Conservation (phyloP, 2,329 filamentous ascomycete species). For the Proliferodiscus dingleyae region DNA sequence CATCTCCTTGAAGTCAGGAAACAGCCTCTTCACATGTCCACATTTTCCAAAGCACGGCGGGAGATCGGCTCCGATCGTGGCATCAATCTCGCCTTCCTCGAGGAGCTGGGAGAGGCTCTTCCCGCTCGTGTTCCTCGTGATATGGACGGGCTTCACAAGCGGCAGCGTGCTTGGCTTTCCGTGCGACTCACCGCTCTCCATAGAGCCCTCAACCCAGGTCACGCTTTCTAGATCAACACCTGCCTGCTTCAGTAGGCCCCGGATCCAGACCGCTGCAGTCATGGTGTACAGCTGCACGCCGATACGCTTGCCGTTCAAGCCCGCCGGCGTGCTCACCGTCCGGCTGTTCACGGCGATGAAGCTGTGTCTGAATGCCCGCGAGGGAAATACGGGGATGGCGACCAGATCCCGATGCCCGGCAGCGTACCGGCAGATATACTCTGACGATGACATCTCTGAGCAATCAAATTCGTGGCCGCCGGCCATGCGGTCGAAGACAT, state of each 20-base stretch:
- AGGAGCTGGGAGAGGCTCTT: constrained; percentile 28
- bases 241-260: constrained; percentile 30
- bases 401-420: constrained; percentile 26
- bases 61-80: constrained; percentile 33
- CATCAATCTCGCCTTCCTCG: constrained; percentile 35
- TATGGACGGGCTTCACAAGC: constrained; percentile 23
- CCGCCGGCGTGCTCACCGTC: constrained; percentile 27
- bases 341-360: constrained; percentile 32
- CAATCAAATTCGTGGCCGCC: constrained; percentile 28
- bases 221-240: constrained; percentile 32
- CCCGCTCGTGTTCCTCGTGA: constrained; percentile 24
- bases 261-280: constrained; percentile 36
- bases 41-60: constrained; percentile 30
- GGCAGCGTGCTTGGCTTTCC: constrained; percentile 28
- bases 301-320: constrained; percentile 33
- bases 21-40: constrained; percentile 30
- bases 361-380: constrained; percentile 31
- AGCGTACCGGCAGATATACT: constrained; percentile 29
- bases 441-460: constrained; percentile 30
- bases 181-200: constrained; percentile 29
- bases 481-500: constrained; percentile 33
- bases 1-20: constrained; percentile 32
- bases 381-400: constrained; percentile 32
- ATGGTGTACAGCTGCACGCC: constrained; percentile 36
- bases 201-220: constrained; percentile 33